Evolutionary conservation across 1,284 basidiomycete genomes (phyloP).

Genomic region (Meira miltonrushii): DNA sequence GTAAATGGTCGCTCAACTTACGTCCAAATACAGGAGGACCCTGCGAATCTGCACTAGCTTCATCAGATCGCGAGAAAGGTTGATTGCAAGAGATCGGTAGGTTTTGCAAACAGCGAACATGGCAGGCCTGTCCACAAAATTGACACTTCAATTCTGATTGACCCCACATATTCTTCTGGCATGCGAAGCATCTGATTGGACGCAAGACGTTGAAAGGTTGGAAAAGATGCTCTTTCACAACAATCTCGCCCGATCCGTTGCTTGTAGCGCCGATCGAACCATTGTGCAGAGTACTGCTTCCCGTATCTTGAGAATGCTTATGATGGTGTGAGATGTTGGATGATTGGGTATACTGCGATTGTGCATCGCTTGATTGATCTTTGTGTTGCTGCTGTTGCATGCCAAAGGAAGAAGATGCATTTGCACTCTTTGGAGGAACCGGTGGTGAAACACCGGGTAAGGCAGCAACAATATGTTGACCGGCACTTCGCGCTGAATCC

Average conservation of each 20-base stretch:
- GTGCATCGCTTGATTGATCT: background rate
- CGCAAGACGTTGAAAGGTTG: constrained; percentile 82
- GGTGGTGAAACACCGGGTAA: constrained; percentile 3
- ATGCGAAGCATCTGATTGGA: constrained; percentile 87
- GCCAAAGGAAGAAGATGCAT: background rate
- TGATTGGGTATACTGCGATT: background rate
- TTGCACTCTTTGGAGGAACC: constrained; percentile 20
- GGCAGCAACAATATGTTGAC: constrained; percentile 11
- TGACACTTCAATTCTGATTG: constrained; percentile 79
- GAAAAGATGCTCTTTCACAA: constrained; percentile 67
- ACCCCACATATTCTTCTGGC: constrained; percentile 97
- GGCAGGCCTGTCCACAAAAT: constrained; percentile 41
- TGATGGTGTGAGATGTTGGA: background rate
- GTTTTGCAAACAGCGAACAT: constrained; percentile 36
- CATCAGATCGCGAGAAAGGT: constrained; percentile 30
- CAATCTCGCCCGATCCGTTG: constrained; percentile 15
- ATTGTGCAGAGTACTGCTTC: background rate
- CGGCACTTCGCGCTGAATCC: constrained; percentile 23
- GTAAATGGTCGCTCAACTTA: constrained; percentile 75
- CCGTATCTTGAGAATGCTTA: background rate
- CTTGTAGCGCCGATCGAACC: background rate
- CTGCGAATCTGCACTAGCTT: constrained; percentile 13
- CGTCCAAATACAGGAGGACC: constrained; percentile 82
- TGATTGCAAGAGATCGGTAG: constrained; percentile 40
- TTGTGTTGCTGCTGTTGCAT: constrained; percentile 6